Conservation (phyloP, 2,329 filamentous ascomycete genomes). For the Xylaria sp. region DNA sequence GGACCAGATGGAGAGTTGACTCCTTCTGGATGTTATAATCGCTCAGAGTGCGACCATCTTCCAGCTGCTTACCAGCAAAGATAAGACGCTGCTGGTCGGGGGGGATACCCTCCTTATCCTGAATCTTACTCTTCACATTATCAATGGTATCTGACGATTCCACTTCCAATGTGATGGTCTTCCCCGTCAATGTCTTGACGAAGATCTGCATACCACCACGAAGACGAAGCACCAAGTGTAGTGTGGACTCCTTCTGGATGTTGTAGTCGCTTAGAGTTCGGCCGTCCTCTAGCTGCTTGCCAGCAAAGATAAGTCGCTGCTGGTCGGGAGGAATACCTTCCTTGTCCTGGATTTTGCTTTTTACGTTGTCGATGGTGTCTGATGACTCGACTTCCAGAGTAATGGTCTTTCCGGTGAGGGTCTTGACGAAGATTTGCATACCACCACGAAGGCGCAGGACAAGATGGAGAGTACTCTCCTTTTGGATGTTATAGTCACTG, state of each 20-base stretch:
- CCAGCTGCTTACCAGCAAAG: conserved; percentile 76
- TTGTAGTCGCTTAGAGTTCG: conserved; percentile 95
- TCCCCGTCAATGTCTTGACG: conserved; percentile 76
- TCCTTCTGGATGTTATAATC: conserved; percentile 91
- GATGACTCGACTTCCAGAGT: conserved; percentile 89
- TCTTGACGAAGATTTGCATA: conserved; percentile 92
- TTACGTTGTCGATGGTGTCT: conserved; percentile 94
- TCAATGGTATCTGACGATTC: conserved; percentile 76
- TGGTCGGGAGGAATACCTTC: conserved; percentile 95
- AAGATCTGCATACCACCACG: conserved; percentile 84
- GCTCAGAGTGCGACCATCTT: conserved; percentile 82
- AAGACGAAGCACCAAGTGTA: conserved; percentile 82
- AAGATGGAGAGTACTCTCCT: conserved; percentile 86
- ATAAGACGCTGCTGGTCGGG: conserved; percentile 77
- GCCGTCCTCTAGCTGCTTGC: conserved; percentile 93
- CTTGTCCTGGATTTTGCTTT: conserved; percentile 92
- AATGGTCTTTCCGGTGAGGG: conserved; percentile 91
- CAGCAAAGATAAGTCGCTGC: conserved; percentile 92
- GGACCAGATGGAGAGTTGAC: conserved; percentile 75
- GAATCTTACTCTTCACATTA: conserved; percentile 76
- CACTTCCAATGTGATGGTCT: conserved; percentile 76
- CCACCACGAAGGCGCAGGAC: conserved; percentile 89
- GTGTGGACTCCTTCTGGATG: conserved; percentile 90
- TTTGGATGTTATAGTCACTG: conserved; percentile 95
- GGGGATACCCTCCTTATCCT: conserved; percentile 77